Base-by-base conservation (phyloP, 208 protist species). In the Leishmania mexicana region DNA sequence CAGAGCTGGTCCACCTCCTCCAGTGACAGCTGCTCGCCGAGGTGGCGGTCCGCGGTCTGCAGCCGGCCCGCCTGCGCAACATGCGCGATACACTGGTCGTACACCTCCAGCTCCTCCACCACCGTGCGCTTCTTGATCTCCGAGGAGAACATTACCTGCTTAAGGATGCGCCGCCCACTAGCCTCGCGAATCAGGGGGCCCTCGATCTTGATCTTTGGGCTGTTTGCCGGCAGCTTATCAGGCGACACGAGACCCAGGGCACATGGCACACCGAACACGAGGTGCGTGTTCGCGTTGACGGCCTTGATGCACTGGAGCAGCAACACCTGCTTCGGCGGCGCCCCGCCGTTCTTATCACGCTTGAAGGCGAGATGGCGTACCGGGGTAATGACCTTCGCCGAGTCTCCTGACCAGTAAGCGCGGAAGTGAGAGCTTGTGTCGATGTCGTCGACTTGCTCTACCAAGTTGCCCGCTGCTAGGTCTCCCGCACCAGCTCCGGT, bases 151-250 rank as follows among this genome's bases (percentile, higher is more conserved):
- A 97, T 89, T 21, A 87, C 60, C 79, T 95, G 91, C 84, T 93
- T 94, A 24, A 79, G 68, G 31, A 93, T 90, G 76, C 91, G 91
- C 19, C 88, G 87, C 28, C 83, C 88, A 31, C 90, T 88, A 1
- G 93, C 88, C 79, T 87, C 64, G 24, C 71, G 81, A 6, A 87
- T 67, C 7, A 89, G 54, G 47, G 72, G 81, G 42, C 88, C 95
- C 74, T 96, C 92, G 38, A 97, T 87, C 85, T 96, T 97, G 47
- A 97, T 75, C 85, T 96, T 96, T 17, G 88, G 70, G 21, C 90
- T 91, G 83, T 96, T 96, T 17, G 81, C 87, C 21, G 90, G 79
- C 60, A 96, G 85, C 78, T 93, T 94, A 54, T 96, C 93, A 0
- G 95, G 95, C 31, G 83, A 80, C 13, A 87, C 74, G 51, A 97